Conservation (phyloP, 2,329 filamentous ascomycete genomes). For the Neonectria coccinea region DNA sequence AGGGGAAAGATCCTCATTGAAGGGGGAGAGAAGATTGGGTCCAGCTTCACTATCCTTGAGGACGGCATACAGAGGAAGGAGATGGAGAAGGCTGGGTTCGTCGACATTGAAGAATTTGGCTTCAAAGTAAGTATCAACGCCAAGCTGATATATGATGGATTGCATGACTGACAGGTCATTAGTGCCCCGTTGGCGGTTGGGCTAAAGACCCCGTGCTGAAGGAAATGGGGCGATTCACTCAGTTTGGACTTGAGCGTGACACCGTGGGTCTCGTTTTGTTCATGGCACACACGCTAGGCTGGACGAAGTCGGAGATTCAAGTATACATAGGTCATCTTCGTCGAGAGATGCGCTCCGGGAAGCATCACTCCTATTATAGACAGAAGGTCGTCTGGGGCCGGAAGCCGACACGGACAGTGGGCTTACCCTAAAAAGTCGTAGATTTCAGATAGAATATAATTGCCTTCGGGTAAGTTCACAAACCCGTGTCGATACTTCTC, state of each 20-base stretch:
- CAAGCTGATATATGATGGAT: no score
- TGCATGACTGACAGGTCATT: neutral
- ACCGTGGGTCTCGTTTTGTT: slow-evolving; percentile 13
- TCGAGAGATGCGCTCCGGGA: slow-evolving; percentile 18
- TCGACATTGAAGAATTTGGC: slow-evolving; percentile 34
- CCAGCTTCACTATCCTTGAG: slow-evolving; percentile 37
- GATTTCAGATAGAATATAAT: no score
- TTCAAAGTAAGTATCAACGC: slow-evolving; percentile 20
- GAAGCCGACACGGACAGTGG: neutral
- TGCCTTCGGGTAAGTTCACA: no score
- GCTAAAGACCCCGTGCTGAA: neutral
- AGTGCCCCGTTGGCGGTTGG: neutral
- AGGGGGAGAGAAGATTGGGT: slow-evolving; percentile 38
- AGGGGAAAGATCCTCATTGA: slow-evolving; percentile 39
- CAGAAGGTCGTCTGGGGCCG: slow-evolving; percentile 24
- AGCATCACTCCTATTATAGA: slow-evolving; percentile 10
- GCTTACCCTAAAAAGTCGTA: no score
- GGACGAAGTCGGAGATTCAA: slow-evolving; percentile 11
- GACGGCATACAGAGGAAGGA: slow-evolving; percentile 33
- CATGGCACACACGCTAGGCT: slow-evolving; percentile 11
- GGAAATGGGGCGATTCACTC: neutral
- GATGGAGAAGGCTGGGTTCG: slow-evolving; percentile 41
- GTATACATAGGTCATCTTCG: slow-evolving; percentile 25
- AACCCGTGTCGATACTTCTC: no score
- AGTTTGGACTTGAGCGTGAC: neutral